These are phyloP conservation scores for Trichoderma citrinoviride DNA, from an alignment of 2,329 filamentous ascomycete genomes.

Conservation along the genomic window DNA sequence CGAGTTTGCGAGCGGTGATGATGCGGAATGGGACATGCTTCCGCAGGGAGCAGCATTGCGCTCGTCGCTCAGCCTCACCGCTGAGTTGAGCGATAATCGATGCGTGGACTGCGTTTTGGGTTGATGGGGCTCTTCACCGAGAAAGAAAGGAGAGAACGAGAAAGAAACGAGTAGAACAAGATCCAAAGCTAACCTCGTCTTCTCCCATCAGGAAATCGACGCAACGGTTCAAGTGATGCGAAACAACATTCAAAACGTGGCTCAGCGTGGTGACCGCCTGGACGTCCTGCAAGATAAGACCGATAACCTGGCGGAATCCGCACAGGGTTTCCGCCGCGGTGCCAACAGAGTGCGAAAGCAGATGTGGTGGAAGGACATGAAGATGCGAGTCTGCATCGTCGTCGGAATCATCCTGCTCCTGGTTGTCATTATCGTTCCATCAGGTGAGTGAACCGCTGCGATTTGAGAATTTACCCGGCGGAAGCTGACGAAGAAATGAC, in stretches of 20 bases:
- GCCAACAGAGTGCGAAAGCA: conserved; percentile 95
- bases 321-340: conserved; percentile 91
- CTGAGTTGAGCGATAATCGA: no score
- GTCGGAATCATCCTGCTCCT: conserved; percentile 87
- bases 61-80: no score
- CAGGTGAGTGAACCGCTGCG: conserved; percentile 56
- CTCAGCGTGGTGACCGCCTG: conserved; percentile 84
- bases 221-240: conserved; percentile 93
- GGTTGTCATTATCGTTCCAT: conserved; percentile 89
- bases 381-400: conserved; percentile 98
- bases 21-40: no score
- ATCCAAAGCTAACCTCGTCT: neutral
- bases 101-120: no score
- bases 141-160: no score
- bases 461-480: neutral
- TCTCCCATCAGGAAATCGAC: conserved; percentile 82
- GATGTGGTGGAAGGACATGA: conserved; percentile 99
- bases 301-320: conserved; percentile 87
- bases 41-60: no score
- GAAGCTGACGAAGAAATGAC: neutral
- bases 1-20: no score
- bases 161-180: no score
- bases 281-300: conserved; percentile 92
- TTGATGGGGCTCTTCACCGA: no score
- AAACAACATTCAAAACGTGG: conserved; percentile 96